Evolutionary conservation across 768 basidiomycete genomes (phyloP).

Genomic region (Collybia sp.): DNA sequence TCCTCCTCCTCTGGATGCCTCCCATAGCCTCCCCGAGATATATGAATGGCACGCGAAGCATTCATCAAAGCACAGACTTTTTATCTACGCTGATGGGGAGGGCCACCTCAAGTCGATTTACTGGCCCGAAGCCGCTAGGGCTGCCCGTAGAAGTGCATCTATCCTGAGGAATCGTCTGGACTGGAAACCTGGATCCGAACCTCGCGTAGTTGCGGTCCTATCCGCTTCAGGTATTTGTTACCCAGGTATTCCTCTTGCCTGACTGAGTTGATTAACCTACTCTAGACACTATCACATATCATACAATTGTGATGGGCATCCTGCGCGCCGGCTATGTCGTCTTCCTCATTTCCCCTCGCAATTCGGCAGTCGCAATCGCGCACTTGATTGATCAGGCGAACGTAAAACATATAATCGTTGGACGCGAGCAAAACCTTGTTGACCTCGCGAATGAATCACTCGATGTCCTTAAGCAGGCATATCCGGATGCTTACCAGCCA

Average conservation of each 20-base stretch:
- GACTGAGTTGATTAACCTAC: neutral
- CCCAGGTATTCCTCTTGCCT: conserved; percentile 16
- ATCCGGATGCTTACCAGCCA: conserved; percentile 3
- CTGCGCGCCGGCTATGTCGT: conserved; percentile 25
- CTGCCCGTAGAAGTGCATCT: conserved; percentile 16
- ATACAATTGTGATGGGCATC: conserved; percentile 23
- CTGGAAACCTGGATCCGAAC: neutral
- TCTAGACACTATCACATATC: conserved; percentile 27
- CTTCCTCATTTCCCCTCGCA: conserved; percentile 33
- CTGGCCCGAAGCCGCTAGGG: conserved; percentile 20
- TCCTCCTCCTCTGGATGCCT: conserved; percentile 25
- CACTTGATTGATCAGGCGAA: conserved; percentile 26
- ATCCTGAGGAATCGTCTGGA: conserved; percentile 7
- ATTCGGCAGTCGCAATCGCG: conserved; percentile 38
- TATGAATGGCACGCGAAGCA: conserved; percentile 27
- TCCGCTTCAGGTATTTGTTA: neutral
- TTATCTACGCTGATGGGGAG: conserved; percentile 14
- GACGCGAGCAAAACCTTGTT: conserved; percentile 16
- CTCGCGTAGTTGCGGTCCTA: neutral
- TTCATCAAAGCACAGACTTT: conserved; percentile 26
- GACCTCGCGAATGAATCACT: conserved; percentile 11
- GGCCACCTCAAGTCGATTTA: conserved; percentile 10
- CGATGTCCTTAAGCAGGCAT: conserved; percentile 8
- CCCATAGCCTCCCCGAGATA: conserved; percentile 24
- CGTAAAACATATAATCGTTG: conserved; percentile 17